Conservation (phyloP, 2,329 filamentous ascomycete species). For the Fusarium annulatum region DNA sequence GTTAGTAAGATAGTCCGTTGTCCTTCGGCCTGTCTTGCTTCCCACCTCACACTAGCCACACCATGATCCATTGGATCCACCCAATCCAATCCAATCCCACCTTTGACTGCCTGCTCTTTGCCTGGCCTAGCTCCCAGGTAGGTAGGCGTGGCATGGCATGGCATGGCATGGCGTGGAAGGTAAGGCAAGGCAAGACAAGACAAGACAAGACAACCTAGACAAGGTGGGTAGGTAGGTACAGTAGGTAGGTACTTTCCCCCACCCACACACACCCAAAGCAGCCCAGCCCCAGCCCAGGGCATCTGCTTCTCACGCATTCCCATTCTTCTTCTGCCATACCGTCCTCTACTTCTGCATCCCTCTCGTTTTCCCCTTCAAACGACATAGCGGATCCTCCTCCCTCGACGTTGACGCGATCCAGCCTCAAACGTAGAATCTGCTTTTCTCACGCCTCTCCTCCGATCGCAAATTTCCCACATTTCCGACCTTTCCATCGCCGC, state of each 20-base stretch:
- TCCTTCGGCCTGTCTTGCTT: constrained; percentile 6
- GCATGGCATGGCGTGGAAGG: not conserved
- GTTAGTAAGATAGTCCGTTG: not conserved
- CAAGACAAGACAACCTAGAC: too few relatives aligned
- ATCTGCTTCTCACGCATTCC: constrained; percentile 36
- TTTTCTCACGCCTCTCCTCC: not conserved
- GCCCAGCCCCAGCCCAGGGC: not conserved
- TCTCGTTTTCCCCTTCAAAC: constrained; percentile 24
- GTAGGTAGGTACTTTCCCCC: constrained; percentile 15
- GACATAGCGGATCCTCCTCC: constrained; percentile 16
- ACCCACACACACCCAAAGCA: constrained; percentile 15
- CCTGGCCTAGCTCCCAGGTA: not conserved
- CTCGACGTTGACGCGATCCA: constrained; percentile 12
- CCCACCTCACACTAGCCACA: not conserved
- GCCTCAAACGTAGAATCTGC: not conserved
- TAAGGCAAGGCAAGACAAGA: not conserved
- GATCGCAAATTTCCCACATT: not conserved
- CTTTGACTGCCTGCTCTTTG: constrained; percentile 4
- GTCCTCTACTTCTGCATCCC: constrained; percentile 36
- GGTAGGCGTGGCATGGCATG: not conserved
- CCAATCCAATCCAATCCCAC: not conserved
- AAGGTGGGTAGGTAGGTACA: too few relatives aligned
- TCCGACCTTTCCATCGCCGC: constrained; percentile 4
- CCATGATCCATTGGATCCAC: not conserved
- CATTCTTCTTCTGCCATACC: constrained; percentile 38